Evolutionary conservation across 108 stramenopile genomes (phyloP).

Genomic region (Schizochytrium sp.): DNA sequence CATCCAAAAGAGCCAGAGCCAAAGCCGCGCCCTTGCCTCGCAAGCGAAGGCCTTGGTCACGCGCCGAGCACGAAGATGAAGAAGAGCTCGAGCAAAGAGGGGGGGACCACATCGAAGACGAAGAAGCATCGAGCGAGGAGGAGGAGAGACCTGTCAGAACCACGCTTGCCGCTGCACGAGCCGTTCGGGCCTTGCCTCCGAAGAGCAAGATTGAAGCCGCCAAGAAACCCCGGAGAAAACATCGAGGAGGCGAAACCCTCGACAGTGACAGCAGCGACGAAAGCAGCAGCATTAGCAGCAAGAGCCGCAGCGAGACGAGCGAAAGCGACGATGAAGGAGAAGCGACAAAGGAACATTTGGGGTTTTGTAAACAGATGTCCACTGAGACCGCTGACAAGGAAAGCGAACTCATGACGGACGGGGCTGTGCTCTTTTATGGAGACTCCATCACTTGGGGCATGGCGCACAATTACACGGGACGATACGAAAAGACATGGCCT

Average conservation of each 20-base stretch:
- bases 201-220: neutral
- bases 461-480: neutral
- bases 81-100: too few species aligned
- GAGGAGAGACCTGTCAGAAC: too few species aligned
- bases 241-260: neutral
- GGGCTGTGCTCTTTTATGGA: neutral
- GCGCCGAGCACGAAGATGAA: too few species aligned
- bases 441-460: constrained; percentile 6
- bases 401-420: neutral
- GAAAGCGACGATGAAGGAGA: neutral
- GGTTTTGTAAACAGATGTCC: neutral
- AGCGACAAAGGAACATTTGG: neutral
- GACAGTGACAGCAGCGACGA: neutral
- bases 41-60: too few species aligned
- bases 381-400: neutral
- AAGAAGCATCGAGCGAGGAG: too few species aligned
- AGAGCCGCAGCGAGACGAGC: too few species aligned
- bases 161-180: too few species aligned
- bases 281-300: neutral
- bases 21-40: too few species aligned
- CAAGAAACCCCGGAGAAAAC: neutral
- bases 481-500: neutral
- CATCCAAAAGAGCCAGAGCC: too few species aligned
- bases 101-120: too few species aligned
- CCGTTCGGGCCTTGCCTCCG: too few species aligned